A percentile compares a stretch with the other conserved stretches of the same genome.
phyloP scores from a whole-genome alignment of 2,329 filamentous ascomycete genomes.

The Pleomassaria siparia region DNA sequence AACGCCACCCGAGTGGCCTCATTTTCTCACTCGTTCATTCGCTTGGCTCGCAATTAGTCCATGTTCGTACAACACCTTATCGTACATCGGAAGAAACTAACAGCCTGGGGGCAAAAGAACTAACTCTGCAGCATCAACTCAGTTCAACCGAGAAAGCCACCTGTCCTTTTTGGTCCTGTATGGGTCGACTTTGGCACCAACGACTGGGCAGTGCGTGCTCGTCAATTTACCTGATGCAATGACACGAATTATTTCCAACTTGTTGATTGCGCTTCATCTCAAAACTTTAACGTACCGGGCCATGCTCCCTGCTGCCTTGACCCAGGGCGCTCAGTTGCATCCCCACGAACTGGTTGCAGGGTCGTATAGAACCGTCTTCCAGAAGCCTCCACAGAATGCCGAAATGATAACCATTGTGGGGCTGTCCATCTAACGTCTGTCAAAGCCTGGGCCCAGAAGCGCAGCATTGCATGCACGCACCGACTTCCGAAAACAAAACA shows the following conservation, averaged over 20 bases:
- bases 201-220: constrained; percentile 4
- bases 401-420: no score
- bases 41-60: not conserved
- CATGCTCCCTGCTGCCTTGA: not conserved
- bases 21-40: not conserved
- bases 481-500: no score
- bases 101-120: no score
- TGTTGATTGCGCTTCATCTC: not conserved
- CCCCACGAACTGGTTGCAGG: not conserved
- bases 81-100: no score
- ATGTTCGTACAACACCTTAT: not conserved
- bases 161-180: not conserved
- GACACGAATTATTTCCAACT: not conserved
- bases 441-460: no score
- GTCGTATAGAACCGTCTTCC: no score
- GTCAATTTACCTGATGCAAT: not conserved
- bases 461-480: no score
- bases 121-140: no score
- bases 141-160: not conserved
- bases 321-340: not conserved
- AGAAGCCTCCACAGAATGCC: no score
- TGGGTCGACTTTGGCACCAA: constrained; percentile 1
- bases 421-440: no score
- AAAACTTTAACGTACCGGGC: not conserved
- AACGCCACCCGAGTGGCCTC: not conserved